phyloP scores from a whole-genome alignment of 768 basidiomycete species.

The Agrocybe pediades region DNA sequence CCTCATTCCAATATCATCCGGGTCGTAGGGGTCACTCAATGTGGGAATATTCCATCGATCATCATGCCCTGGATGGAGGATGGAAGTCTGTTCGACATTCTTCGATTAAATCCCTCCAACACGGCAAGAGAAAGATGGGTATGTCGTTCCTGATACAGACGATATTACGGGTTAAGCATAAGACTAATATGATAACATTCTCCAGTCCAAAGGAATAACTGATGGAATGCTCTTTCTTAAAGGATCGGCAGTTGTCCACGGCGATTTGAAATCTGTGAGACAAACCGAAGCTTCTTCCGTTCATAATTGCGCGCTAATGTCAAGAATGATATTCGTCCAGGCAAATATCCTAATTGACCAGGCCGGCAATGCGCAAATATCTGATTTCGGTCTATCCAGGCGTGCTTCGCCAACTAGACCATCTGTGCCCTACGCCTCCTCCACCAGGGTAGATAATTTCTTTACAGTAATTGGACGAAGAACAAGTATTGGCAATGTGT shows the following conservation, averaged over 20 bases:
- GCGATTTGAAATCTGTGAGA: conserved; percentile 40
- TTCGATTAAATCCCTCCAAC: conserved; percentile 1
- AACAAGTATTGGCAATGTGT: not conserved
- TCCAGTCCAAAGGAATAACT: conserved; percentile 28
- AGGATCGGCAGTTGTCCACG: conserved; percentile 32
- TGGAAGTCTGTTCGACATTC: conserved; percentile 22
- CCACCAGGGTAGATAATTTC: too few species aligned
- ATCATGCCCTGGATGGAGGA: conserved; percentile 31
- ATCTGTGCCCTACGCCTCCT: too few species aligned
- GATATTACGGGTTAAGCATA: not conserved
- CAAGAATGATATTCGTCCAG: conserved; percentile 1
- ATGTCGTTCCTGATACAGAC: not conserved
- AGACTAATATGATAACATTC: not conserved
- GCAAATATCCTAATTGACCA: conserved; percentile 16
- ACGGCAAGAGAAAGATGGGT: conserved; percentile 1
- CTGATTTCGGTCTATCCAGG: conserved; percentile 19
- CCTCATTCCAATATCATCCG: conserved; percentile 13
- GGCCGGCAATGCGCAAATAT: conserved; percentile 9
- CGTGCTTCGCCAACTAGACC: not conserved
- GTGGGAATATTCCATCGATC: conserved; percentile 13
- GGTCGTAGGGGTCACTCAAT: conserved; percentile 4
- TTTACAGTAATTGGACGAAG: too few species aligned
- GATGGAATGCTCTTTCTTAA: conserved; percentile 29
- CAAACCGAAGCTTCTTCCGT: not conserved
- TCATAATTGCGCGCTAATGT: not conserved